A percentile compares a stretch with the other conserved stretches of the same genome.
Conservation (phyloP, 1,139 yeast genomes). For the Schwanniomyces etchellsii region DNA sequence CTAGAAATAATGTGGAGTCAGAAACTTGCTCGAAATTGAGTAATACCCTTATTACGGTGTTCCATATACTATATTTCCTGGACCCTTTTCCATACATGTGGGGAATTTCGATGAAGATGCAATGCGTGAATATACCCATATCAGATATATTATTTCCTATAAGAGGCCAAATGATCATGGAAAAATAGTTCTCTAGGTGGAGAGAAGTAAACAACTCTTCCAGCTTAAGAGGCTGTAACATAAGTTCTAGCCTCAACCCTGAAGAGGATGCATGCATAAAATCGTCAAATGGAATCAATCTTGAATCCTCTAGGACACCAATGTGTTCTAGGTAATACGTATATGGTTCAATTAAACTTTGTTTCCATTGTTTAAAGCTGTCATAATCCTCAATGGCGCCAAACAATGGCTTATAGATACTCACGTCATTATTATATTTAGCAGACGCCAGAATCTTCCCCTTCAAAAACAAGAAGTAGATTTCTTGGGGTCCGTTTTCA, state of each 20-base stretch:
- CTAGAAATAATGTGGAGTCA: not conserved
- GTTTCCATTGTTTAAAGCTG: slow-evolving; percentile 23
- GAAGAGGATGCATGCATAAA: slow-evolving; percentile 10
- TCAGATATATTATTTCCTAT: not conserved
- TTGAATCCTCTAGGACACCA: slow-evolving; percentile 14
- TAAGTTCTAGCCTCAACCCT: slow-evolving; percentile 7
- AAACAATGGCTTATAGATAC: slow-evolving; percentile 13
- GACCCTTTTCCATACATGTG: not conserved
- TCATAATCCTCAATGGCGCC: slow-evolving; percentile 9
- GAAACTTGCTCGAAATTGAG: too few species aligned
- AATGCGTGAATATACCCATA: not conserved
- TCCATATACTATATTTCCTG: not conserved
- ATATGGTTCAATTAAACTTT: slow-evolving; percentile 25
- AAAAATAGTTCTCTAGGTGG: not conserved
- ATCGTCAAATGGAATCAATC: slow-evolving; percentile 7
- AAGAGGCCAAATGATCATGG: not conserved
- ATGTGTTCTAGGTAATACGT: slow-evolving; percentile 25
- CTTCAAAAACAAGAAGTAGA: not conserved
- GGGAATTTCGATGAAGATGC: not conserved
- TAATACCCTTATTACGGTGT: not conserved
- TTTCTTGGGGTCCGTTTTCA: too few species aligned
- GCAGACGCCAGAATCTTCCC: slow-evolving; percentile 16
- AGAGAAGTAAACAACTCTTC: slow-evolving; percentile 10
- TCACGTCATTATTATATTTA: slow-evolving; percentile 14
- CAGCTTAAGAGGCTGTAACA: slow-evolving; percentile 2